Conservation (phyloP, 2,329 filamentous ascomycete genomes). For the Colletotrichum destructivum region DNA sequence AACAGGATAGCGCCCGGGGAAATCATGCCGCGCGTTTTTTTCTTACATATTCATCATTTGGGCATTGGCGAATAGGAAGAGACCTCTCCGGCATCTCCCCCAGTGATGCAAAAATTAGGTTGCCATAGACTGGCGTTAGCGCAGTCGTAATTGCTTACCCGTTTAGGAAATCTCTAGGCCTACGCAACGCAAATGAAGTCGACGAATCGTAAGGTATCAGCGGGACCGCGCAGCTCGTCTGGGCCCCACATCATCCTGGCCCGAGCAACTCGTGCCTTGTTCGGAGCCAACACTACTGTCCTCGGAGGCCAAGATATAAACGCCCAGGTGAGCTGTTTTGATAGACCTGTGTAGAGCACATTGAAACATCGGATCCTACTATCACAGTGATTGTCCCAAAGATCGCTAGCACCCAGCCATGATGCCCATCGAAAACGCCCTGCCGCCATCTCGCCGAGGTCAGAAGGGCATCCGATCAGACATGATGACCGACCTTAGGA, state of each 20-base stretch:
- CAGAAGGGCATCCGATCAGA: neutral
- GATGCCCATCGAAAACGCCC: conserved; percentile 9
- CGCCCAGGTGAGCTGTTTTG: neutral
- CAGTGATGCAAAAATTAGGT: neutral
- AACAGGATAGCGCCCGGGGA: too few relatives aligned
- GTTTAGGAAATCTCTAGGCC: conserved; percentile 19
- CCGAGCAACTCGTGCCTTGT: neutral
- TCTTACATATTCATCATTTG: too few relatives aligned
- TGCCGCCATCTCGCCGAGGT: conserved; percentile 4
- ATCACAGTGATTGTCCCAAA: neutral
- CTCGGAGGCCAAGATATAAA: neutral
- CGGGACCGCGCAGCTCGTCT: neutral
- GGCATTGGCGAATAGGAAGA: neutral
- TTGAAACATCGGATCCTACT: neutral
- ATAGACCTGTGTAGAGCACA: neutral
- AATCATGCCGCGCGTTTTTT: too few relatives aligned
- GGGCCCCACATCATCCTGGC: neutral
- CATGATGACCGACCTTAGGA: neutral
- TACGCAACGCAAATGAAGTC: neutral
- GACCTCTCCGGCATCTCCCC: neutral
- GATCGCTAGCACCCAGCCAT: neutral
- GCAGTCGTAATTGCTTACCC: conserved; percentile 30
- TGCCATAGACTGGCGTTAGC: neutral
- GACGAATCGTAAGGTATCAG: too few relatives aligned
- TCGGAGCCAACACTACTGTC: neutral